phyloP scores from a whole-genome alignment of 371 early-diverging fungal species.

The Apophysomyces ossiformis region DNA sequence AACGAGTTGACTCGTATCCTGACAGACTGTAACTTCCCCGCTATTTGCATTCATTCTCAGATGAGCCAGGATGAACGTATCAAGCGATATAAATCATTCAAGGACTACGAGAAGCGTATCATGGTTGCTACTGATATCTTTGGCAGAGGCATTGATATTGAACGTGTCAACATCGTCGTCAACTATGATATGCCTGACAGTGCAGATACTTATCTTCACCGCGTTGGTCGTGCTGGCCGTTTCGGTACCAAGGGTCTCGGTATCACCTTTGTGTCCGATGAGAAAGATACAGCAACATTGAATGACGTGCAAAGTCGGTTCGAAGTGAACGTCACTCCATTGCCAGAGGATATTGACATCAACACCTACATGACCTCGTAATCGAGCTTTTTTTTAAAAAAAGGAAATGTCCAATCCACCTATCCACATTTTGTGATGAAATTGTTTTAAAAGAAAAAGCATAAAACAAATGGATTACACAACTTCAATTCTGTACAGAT shows the following conservation, averaged over 20 bases:
- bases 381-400: not conserved
- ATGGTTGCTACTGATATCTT: slow-evolving; percentile 99
- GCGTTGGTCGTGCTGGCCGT: slow-evolving; percentile 99
- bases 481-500: too few species aligned
- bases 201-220: slow-evolving; percentile 96
- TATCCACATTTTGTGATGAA: too few species aligned
- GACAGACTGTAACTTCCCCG: slow-evolving; percentile 91
- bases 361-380: slow-evolving; percentile 23
- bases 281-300: slow-evolving; percentile 81
- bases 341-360: slow-evolving; percentile 90
- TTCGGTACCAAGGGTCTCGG: slow-evolving; percentile 99
- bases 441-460: too few species aligned
- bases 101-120: slow-evolving; percentile 92
- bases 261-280: slow-evolving; percentile 93
- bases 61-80: slow-evolving; percentile 93
- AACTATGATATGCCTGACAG: slow-evolving; percentile 98
- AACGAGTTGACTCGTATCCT: slow-evolving; percentile 90
- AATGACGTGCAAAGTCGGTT: slow-evolving; percentile 95
- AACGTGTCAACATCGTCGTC: slow-evolving; percentile 98
- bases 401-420: too few species aligned
- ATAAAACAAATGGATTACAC: too few species aligned
- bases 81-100: slow-evolving; percentile 94
- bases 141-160: slow-evolving; percentile 99
- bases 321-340: slow-evolving; percentile 90
- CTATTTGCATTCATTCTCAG: slow-evolving; percentile 91